A percentile compares a stretch with the other conserved stretches of the same genome.
Evolutionary conservation across 805 yeast genomes (phyloP).

Genomic region (Zygotorulaspora danielsina): DNA sequence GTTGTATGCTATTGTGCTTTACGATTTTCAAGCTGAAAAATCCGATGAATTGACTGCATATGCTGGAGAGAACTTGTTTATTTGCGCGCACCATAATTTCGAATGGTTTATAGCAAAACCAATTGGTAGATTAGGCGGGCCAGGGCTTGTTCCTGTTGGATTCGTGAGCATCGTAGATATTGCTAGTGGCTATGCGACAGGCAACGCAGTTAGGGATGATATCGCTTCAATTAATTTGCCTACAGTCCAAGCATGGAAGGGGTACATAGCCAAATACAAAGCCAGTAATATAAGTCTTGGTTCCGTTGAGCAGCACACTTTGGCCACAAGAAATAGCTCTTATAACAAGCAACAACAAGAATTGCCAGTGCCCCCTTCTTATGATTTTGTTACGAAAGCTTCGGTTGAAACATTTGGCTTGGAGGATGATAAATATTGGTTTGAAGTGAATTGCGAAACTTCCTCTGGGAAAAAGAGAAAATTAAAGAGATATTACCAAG

Average conservation of each 20-base stretch:
- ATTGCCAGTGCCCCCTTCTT: slow-evolving; percentile 13
- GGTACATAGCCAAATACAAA: slow-evolving; percentile 82
- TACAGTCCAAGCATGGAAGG: slow-evolving; percentile 94
- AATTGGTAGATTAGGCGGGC: slow-evolving; percentile 91
- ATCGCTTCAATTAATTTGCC: slow-evolving; percentile 72
- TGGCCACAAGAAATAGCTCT: neutral
- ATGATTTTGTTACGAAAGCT: slow-evolving; percentile 41
- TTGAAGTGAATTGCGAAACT: slow-evolving; percentile 62
- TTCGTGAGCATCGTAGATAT: slow-evolving; percentile 85
- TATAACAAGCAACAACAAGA: slow-evolving; percentile 14
- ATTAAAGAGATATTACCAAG: slow-evolving; percentile 87
- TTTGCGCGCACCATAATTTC: slow-evolving; percentile 92
- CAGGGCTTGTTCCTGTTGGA: slow-evolving; percentile 90
- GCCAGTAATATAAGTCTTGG: slow-evolving; percentile 81
- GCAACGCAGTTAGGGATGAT: slow-evolving; percentile 50
- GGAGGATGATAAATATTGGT: slow-evolving; percentile 88
- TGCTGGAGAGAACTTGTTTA: slow-evolving; percentile 84
- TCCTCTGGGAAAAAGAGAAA: slow-evolving; percentile 65
- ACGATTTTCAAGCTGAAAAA: slow-evolving; percentile 73
- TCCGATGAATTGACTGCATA: slow-evolving; percentile 79
- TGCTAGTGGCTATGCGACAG: slow-evolving; percentile 55
- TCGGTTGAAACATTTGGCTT: slow-evolving; percentile 74
- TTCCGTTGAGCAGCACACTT: slow-evolving; percentile 40
- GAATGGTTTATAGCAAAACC: slow-evolving; percentile 99
- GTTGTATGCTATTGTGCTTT: slow-evolving; percentile 79